Base-by-base conservation (phyloP, 208 protist genomes). In the Vickermania ingenoplastis region DNA sequence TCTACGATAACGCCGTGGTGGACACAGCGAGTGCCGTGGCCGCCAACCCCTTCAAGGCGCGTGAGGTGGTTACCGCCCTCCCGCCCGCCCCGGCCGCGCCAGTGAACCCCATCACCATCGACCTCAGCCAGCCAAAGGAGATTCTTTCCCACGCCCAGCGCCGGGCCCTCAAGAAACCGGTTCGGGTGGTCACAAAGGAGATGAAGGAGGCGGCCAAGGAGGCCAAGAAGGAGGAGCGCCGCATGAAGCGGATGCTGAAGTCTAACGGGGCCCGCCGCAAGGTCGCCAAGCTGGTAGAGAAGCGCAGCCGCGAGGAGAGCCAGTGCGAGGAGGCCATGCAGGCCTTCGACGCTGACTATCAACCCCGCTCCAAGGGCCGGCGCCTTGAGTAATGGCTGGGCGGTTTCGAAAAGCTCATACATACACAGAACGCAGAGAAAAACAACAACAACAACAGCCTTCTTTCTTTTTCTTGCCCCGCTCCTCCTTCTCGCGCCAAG, bases 231-330 rank as follows among this genome's bases (percentile, higher is more conserved):
- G 83, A 95, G 76, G 60, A 89, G 56, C 89, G 89, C 28, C 90
- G 86, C 65, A 63, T 91, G 52, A 69, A 89, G 26, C 85, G 89
- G 41, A 84, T 92, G 70, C 52, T 95, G 31, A 95, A 95, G 73
- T 89, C 89, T 7, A 95, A 95, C 63, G 89, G 89, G 4, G 69
- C 71, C 2, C 69, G 89, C 0, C 76, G 89, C 25, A 95, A 95
- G 71, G 31, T 92, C 0, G 73, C 74, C 0, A 86, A 89, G 71
- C 51, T 90, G 30, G 68, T 41, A 17, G 68, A 73, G 68, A 95
- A 95, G 69, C 75, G 89, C 29, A 13, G 60, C 21, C 80, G 89
- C 30, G 88, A 92, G 52, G 72, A 63, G 57, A 61, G 53, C 29
- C 71, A 65, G 2, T 66, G 75, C 36, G 85, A 95, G 45, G 89